These are phyloP conservation scores for Hygrophorus pudorinus DNA, from an alignment of 768 basidiomycete genomes.

Conservation along the genomic window DNA sequence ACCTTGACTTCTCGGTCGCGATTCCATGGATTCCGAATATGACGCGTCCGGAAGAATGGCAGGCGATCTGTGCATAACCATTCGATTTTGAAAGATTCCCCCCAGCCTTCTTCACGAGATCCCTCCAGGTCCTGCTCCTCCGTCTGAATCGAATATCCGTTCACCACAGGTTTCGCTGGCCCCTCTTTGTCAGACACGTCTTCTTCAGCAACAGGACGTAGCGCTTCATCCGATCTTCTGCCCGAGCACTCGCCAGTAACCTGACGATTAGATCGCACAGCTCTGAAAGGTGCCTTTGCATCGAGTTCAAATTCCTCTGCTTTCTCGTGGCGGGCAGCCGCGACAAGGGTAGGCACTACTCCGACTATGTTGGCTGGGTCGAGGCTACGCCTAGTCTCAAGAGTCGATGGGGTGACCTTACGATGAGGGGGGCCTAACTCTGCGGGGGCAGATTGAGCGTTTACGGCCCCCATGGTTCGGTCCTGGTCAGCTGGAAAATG, in stretches of 20 bases:
- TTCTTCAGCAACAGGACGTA: slow-evolving; percentile 9
- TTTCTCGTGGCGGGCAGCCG: no score
- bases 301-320: no score
- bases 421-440: slow-evolving; percentile 31
- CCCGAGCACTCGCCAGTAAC: no score
- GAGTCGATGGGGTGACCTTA: slow-evolving; percentile 19
- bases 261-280: no score
- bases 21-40: slow-evolving; percentile 91
- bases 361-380: slow-evolving; percentile 13
- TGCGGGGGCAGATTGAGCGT: slow-evolving; percentile 41
- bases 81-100: slow-evolving; percentile 69
- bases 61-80: slow-evolving; percentile 70
- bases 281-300: no score
- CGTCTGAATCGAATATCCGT: slow-evolving; percentile 9
- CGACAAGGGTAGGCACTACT: no score
- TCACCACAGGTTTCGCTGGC: background rate
- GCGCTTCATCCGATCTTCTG: no score
- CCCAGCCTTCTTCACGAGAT: slow-evolving; percentile 41
- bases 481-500: no score
- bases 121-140: slow-evolving; percentile 7
- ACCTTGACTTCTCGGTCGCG: slow-evolving; percentile 74
- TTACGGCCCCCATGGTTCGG: no score
- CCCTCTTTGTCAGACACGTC: background rate
- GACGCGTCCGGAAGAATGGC: slow-evolving; percentile 67
- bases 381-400: slow-evolving; percentile 21